phyloP scores from a whole-genome alignment of 2,329 filamentous ascomycete species.

The Bretziella fagacearum region DNA sequence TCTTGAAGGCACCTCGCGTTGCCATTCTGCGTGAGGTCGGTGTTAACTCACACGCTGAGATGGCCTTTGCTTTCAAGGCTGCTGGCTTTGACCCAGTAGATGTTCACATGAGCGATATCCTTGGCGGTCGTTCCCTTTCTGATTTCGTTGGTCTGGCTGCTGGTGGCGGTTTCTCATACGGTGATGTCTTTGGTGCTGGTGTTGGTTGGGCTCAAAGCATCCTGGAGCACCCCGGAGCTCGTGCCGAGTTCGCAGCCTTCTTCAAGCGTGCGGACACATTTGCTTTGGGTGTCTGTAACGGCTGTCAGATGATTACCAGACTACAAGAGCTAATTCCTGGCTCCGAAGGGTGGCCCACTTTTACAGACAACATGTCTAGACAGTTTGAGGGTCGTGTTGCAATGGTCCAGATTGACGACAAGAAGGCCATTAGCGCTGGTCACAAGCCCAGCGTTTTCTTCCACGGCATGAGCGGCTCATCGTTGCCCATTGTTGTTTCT shows the following conservation, averaged over 20 bases:
- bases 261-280: conserved; percentile 84
- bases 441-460: conserved; percentile 60
- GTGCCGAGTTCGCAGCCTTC: conserved; percentile 66
- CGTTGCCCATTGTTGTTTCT: conserved; percentile 70
- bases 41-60: conserved; percentile 90
- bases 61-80: conserved; percentile 87
- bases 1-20: conserved; percentile 47
- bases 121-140: conserved; percentile 59
- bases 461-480: conserved; percentile 68
- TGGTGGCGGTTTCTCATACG: conserved; percentile 91
- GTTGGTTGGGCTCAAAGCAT: conserved; percentile 94
- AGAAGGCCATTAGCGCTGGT: conserved; percentile 18
- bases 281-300: conserved; percentile 87
- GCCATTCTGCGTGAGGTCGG: conserved; percentile 92
- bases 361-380: conserved; percentile 67
- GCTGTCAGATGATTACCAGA: conserved; percentile 83
- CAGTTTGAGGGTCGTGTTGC: conserved; percentile 80
- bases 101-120: conserved; percentile 91
- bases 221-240: conserved; percentile 60
- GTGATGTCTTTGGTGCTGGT: conserved; percentile 72
- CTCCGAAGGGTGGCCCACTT: conserved; percentile 67
- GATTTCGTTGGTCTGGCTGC: conserved; percentile 79
- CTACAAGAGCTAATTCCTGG: conserved; percentile 69
- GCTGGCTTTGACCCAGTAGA: conserved; percentile 87
- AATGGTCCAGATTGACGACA: conserved; percentile 54